Evolutionary conservation across 371 early-diverging fungal genomes (phyloP), one percentile per base, ranked within the genome.

Genomic region (Mortierella sp.): DNA sequence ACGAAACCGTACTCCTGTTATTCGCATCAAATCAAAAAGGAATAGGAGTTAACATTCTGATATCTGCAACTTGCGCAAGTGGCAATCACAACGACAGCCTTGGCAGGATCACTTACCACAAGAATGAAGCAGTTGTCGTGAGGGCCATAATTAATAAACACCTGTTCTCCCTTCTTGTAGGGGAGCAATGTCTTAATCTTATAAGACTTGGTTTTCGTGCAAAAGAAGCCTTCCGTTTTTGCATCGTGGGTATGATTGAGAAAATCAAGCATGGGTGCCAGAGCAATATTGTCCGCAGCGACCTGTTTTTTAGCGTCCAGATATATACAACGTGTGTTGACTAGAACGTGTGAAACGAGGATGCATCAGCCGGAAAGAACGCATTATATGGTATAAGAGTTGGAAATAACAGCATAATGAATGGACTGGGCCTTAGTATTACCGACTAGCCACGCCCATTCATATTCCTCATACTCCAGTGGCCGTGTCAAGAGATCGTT

Each of bases 381-480:
- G n/a, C n/a, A n/a, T n/a, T n/a, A n/a, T n/a, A n/a, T n/a, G n/a
- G n/a, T n/a, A n/a, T n/a, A n/a, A n/a, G n/a, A n/a, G n/a, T n/a
- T n/a, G n/a, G n/a, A n/a, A n/a, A n/a, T n/a, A n/a, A n/a, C n/a
- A n/a, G n/a, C n/a, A n/a, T n/a, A n/a, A n/a, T n/a, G n/a, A n/a
- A n/a, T n/a, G n/a, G 30, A 30, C 24, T 1, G 21, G 21, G 23
- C 11, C 5, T 12, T 0, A 41, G 12, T 55, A 64, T 60, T 72
- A 87, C 87, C 87, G 78, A 86, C 86, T 8, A 88, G 79, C 88
- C 88, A 88, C 4, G 86, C 88, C 84, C 86, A 84, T 64, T 85
- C 83, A 50, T 83, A 88, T 32, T 84, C 86, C 14, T 80, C 73
- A 46, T 78, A 81, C 1, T 60, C 54, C n/a, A 85, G 56, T 7